Percentiles rank a stretch among this genome's conserved stretches.
Evolutionary conservation across 2,329 filamentous ascomycete species (phyloP).

Genomic region (Colletotrichum trifolii): DNA sequence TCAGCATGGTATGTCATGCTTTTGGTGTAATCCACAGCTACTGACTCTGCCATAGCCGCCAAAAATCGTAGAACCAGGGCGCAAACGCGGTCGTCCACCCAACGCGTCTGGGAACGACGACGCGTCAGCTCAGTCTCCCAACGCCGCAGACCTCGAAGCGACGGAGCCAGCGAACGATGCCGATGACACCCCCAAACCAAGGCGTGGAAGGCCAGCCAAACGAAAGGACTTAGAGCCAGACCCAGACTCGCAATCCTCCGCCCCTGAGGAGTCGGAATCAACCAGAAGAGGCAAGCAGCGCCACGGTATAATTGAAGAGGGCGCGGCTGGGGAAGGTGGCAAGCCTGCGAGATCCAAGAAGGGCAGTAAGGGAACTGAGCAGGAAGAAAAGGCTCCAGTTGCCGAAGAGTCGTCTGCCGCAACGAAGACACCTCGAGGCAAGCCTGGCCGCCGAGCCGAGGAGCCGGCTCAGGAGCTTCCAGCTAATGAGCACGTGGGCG

Average conservation of each 20-base stretch:
- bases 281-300: conserved; percentile 27
- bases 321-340: not conserved
- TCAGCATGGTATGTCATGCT: conserved; percentile 23
- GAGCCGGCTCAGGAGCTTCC: conserved; percentile 1
- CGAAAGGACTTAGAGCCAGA: conserved; percentile 1
- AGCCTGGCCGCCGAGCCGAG: conserved; percentile 8
- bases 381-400: not conserved
- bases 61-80: conserved; percentile 47
- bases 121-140: conserved; percentile 42
- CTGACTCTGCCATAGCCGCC: conserved; percentile 25
- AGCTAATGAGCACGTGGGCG: conserved; percentile 1
- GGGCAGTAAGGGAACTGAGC: not conserved
- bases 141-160: conserved; percentile 32
- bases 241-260: not conserved
- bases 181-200: conserved; percentile 36
- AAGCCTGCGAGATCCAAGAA: conserved; percentile 13
- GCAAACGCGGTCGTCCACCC: conserved; percentile 56
- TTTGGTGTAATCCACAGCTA: not conserved
- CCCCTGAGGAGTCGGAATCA: conserved; percentile 5
- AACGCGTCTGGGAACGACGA: conserved; percentile 51
- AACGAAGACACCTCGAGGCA: not conserved
- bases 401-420: not conserved
- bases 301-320: conserved; percentile 9
- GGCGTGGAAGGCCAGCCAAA: conserved; percentile 43
- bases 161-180: conserved; percentile 39